A percentile compares a stretch with the other conserved stretches of the same genome.
These are phyloP conservation scores for Fusarium xyrophilum DNA, from an alignment of 2,329 filamentous ascomycete species.

Conservation along the genomic window DNA sequence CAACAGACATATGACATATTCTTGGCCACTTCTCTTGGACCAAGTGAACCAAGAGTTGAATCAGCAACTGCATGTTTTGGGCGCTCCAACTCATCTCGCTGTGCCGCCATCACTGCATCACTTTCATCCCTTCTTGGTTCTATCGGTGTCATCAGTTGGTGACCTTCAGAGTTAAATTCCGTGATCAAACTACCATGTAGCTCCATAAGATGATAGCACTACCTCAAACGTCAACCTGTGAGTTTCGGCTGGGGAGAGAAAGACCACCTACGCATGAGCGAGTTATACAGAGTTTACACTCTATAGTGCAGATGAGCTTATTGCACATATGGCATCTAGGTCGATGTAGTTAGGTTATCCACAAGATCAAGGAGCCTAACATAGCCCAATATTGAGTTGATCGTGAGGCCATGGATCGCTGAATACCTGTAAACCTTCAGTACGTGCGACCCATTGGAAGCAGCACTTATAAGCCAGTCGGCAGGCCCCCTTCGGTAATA, in stretches of 20 bases:
- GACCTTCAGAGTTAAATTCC: background rate
- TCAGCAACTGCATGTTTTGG: background rate
- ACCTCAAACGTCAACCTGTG: background rate
- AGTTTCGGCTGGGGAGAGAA: background rate
- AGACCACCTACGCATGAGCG: background rate
- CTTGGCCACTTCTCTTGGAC: too few species aligned
- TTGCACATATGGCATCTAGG: background rate
- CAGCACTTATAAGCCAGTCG: background rate
- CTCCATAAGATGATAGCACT: background rate
- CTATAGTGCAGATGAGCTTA: background rate
- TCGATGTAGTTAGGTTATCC: background rate
- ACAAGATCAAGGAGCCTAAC: background rate
- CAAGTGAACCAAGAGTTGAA: background rate
- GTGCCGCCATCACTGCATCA: fast-evolving
- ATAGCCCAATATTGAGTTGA: background rate
- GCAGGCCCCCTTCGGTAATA: background rate
- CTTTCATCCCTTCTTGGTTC: background rate
- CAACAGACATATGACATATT: too few species aligned
- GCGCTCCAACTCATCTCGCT: background rate
- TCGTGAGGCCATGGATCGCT: background rate
- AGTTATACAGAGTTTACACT: background rate
- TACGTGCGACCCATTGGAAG: background rate
- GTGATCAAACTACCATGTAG: background rate
- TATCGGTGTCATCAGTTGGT: background rate
- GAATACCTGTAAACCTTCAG: background rate